Evolutionary conservation across 345 rosid species (phyloP), one percentile per base, ranked within the genome.

Genomic region (Bruguiera sexangula): DNA sequence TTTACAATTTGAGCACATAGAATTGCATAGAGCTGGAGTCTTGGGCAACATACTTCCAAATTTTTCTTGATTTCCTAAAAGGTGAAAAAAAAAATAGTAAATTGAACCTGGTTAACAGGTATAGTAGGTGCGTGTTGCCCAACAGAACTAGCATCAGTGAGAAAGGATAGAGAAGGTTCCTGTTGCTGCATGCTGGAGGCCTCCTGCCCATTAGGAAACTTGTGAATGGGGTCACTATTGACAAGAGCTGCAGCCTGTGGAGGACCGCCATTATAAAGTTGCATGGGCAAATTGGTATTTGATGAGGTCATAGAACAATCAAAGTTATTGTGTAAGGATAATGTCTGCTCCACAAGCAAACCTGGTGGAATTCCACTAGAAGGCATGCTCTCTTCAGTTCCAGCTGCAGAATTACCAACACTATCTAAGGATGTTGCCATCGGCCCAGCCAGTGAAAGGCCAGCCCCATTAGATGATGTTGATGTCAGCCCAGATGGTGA

Each of bases 61-160:
- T 27, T 20, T 58, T 30, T 65, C 8, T 24, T 16, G 46, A 66
- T 32, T 60, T 69, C 24, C 55, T 71, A 24, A 13, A 57, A 16
- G 9, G 9, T 52, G 67, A 60, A 61, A 54, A 54, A 60, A 53
- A 62, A 60, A 60, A 6, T 2, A 21, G 24, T 29, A 68, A 62
- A 21, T 24, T 80, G 61, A 56, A 86, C 93, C 93, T 84, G 81
- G 67, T 79, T 66, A 68, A 32, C 60, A 60, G 62, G 65, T 71
- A 73, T 39, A 69, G 29, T 62, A 67, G 46, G 62, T 62, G 30
- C 68, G 61, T 74, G 77, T 8, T 68, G 75, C 64, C 70, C 67
- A 66, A 22, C 20, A 30, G 62, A 34, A 65, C 57, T 75, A 59
- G 69, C 65, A 37, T 73, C 65, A 11, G 63, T 26, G 70, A 71